phyloP scores from a whole-genome alignment of 306 rosid genomes.

The Gynostemma pentaphyllum region DNA sequence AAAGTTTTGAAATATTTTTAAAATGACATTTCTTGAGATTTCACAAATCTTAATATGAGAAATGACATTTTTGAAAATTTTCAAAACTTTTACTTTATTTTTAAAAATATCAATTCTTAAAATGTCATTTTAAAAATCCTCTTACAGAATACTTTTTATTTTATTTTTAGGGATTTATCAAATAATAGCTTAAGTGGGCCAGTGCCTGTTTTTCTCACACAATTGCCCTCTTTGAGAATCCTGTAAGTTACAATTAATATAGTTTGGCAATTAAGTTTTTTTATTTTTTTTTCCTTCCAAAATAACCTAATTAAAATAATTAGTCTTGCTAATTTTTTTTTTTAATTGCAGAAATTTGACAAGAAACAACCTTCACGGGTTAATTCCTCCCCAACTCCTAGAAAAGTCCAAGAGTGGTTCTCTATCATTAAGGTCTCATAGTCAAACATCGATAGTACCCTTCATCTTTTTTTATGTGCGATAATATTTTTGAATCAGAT shows the following conservation, averaged over 20 bases:
- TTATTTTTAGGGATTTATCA: constrained; percentile 39
- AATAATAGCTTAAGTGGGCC: constrained; percentile 26
- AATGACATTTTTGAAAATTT: too few relatives aligned
- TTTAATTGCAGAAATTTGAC: constrained; percentile 18
- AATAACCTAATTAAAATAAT: not conserved
- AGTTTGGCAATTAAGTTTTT: not conserved
- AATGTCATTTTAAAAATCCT: too few relatives aligned
- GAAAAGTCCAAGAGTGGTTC: constrained; percentile 21
- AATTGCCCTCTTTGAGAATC: constrained; percentile 18
- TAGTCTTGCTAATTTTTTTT: not conserved
- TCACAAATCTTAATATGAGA: too few relatives aligned
- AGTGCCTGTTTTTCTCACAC: constrained; percentile 31
- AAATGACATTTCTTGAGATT: too few relatives aligned
- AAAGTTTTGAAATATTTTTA: too few relatives aligned
- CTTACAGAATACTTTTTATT: too few relatives aligned
- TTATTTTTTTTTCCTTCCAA: not conserved
- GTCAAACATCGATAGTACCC: too few relatives aligned
- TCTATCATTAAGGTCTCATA: constrained; percentile 30
- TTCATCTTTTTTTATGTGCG: too few relatives aligned
- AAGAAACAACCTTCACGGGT: constrained; percentile 27
- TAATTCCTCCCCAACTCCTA: constrained; percentile 19
- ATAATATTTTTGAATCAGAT: too few relatives aligned
- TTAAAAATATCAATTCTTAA: too few relatives aligned
- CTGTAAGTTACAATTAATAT: constrained; percentile 24
- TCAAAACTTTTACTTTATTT: too few relatives aligned